Base-by-base conservation (phyloP, 2,329 filamentous ascomycete genomes). In the Stemphylium lycopersici region DNA sequence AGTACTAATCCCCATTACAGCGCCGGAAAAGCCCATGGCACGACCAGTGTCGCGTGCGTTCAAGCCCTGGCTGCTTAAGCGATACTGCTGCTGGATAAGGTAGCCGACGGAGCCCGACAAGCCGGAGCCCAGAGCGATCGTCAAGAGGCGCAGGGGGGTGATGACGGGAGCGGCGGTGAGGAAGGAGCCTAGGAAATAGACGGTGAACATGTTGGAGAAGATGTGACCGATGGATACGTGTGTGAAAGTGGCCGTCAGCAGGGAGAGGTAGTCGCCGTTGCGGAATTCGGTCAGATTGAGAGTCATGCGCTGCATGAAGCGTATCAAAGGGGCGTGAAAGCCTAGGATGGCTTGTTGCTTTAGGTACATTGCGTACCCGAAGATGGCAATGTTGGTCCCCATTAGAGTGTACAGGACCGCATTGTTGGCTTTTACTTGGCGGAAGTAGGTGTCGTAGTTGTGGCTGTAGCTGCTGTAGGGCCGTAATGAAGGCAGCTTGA, bases 351-450 rank as follows among this genome's bases (percentile, higher is more conserved):
- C 60, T 60, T 62, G 56, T 16, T 55, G 68, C 55, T 57, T 61
- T 49, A 70, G 63, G 57, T 77, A 78, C 12, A 67, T 50, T 64
- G 68, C 75, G 51, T 75, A 73, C 32, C 56, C 62, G 50, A 74
- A 81, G 43, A 80, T 63, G 47, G 69, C 70, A 16, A 65, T 52
- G 55, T 81, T 81, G 60, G 77, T 33, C 36, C 71, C 74, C 37
- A 80, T 73, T 49, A 80, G 51, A 16, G 63, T 55, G 46, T 71
- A 76, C 40, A 77, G 59, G 26, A 76, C 52, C 7, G 42, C 40
- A n/a, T 41, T 56, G 57, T 68, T 68, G 47, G 38, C 37, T 33
- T 22, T 26, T 29, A 37, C n/a, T 41, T 55, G 56, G 36, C 48
- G 12, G 10, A 24, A 18, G 34, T 55, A 40, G 45, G 38, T 10